These are phyloP conservation scores for Gossypium sturtianum DNA, from an alignment of 345 rosid genomes.

Conservation along the genomic window DNA sequence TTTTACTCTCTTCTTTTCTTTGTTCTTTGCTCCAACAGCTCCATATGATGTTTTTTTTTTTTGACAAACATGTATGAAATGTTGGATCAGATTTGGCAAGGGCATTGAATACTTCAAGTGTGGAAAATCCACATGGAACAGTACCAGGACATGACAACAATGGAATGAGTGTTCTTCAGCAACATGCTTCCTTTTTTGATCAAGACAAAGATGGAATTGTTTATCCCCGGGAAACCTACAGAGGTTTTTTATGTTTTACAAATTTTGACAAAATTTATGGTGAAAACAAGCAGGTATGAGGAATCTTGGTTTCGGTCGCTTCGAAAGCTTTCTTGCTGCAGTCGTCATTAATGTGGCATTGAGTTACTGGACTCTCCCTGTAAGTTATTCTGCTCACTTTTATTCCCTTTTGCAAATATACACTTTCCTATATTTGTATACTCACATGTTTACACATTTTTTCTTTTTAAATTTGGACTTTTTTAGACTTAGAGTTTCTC, in stretches of 20 bases:
- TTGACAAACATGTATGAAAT: neutral
- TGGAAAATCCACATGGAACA: constrained; percentile 66
- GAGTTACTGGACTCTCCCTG: constrained; percentile 63
- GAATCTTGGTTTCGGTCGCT: constrained; percentile 53
- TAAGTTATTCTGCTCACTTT: constrained; percentile 18
- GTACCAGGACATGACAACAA: constrained; percentile 39
- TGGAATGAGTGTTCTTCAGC: constrained; percentile 74
- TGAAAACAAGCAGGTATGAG: constrained; percentile 37
- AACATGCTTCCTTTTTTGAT: constrained; percentile 77
- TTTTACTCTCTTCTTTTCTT: neutral
- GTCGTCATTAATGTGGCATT: constrained; percentile 31
- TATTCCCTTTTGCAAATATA: neutral
- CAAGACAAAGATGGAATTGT: constrained; percentile 63
- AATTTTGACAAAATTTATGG: neutral
- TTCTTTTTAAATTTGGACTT: no score
- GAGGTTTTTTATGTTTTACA: constrained; percentile 18
- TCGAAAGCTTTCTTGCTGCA: constrained; percentile 37
- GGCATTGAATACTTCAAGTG: constrained; percentile 64
- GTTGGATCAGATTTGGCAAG: constrained; percentile 56
- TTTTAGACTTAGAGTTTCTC: no score
- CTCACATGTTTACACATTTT: no score
- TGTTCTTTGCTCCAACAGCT: neutral
- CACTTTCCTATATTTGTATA: neutral
- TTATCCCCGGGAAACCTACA: constrained; percentile 83
- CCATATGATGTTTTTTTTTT: neutral